Base-by-base conservation (phyloP, 345 rosid species). In the Populus deltoides region DNA sequence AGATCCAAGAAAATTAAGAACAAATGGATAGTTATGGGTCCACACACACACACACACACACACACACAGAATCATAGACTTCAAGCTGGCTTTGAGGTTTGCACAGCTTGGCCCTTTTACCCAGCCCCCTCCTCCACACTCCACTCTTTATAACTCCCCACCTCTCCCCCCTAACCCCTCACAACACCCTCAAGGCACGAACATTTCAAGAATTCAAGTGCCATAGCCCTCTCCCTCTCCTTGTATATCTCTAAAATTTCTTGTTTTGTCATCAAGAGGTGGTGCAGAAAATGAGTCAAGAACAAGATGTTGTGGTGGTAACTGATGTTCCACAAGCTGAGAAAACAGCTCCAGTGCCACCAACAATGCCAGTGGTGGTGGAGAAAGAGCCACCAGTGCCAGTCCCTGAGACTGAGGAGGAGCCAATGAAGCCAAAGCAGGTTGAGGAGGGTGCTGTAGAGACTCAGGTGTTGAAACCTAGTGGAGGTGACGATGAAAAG, bases 401-500 rank as follows among this genome's bases (percentile, higher is more conserved):
- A 1, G 27, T 73, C 15, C 69, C 74, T 1, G 73, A 68, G 78
- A 69, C 82, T 4, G 81, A 71, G 18, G 76, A 78, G 53, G 76
- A 72, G 31, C 72, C 71, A 12, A 12, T 18, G 38, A 66, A 78
- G 36, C 59, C 71, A 25, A 43, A 77, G 57, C 69, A 68, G 53
- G 41, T 13, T 3, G 70, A 79, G 45, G 75, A 79, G 75, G 55
- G 62, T 66, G 49, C 39, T 20, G 38, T 61, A 13, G 81, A 66
- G 8, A 22, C 62, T 61, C 70, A 63, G 16, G 59, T 3, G 2
- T 7, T 35, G 25, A 78, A 80, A 55, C 20, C 74, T 51, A 59
- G 71, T 63, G 70, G 55, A 4, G 81, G 55, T 24, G 68, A 45
- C 27, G 77, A 69, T 38, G 81, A 81, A 16, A 77, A 79, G 35